phyloP scores from a whole-genome alignment of 176 grass and related monocot genomes.

The Typha latifolia region DNA sequence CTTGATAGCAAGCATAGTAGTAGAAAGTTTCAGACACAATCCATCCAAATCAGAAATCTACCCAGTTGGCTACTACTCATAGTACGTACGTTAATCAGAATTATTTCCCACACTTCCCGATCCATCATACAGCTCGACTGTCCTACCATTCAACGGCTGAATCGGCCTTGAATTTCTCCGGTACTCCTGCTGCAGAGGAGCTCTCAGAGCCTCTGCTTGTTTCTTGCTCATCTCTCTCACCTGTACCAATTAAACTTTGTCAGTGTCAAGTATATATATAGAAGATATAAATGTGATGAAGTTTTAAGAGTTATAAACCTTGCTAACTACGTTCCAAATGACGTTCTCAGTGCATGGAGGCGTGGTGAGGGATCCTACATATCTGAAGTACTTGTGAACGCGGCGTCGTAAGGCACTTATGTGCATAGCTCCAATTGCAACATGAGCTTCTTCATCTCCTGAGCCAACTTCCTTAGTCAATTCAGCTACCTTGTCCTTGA shows the following conservation, averaged over 20 bases:
- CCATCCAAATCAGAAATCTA: too few species aligned
- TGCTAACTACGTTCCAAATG: conserved; percentile 54
- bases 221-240: conserved; percentile 55
- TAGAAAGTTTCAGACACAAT: too few species aligned
- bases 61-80: too few species aligned
- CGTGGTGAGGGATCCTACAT: conserved; percentile 46
- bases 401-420: conserved; percentile 28
- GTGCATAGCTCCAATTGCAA: conserved; percentile 33
- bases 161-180: conserved; percentile 46
- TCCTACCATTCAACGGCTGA: conserved; percentile 39
- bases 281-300: background rate
- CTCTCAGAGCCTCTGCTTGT: conserved; percentile 49
- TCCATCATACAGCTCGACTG: conserved; percentile 38
- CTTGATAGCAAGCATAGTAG: too few species aligned
- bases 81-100: too few species aligned
- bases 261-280: too few species aligned
- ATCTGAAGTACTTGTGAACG: conserved; percentile 45
- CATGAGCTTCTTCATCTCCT: conserved; percentile 29
- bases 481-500: conserved; percentile 40
- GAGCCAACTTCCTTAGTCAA: conserved; percentile 27
- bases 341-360: conserved; percentile 93
- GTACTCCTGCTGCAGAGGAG: conserved; percentile 38
- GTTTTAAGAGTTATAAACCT: conserved; percentile 12
- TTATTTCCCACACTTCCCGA: background rate
- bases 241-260: conserved; percentile 7